Percentiles rank a stretch among this genome's conserved stretches.
Conservation (phyloP, 495 filamentous ascomycete species). For the Evansstolkia leycettana region DNA sequence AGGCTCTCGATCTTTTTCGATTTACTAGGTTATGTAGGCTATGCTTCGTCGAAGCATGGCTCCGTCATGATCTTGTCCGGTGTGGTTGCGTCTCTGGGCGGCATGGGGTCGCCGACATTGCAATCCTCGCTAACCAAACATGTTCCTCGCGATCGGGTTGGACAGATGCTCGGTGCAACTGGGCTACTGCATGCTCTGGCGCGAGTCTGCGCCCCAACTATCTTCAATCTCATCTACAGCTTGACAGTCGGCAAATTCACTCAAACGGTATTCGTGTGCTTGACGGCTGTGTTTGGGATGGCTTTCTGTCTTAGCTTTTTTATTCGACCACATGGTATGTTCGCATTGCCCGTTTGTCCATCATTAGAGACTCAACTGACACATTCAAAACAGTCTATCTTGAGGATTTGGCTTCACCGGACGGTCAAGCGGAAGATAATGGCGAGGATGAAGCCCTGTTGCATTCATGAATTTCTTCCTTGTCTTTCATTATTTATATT, state of each 20-base stretch:
- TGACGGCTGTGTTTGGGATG: conserved; percentile 53
- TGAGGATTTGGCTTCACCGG: conserved; percentile 3
- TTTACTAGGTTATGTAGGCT: conserved; percentile 61
- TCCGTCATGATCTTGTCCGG: conserved; percentile 53
- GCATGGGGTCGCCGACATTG: conserved; percentile 71
- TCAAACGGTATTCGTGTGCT: conserved; percentile 70
- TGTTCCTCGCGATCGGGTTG: conserved; percentile 66
- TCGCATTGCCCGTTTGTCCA: background rate
- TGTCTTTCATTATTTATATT: too few species aligned
- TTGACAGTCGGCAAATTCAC: conserved; percentile 64
- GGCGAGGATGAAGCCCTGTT: conserved; percentile 7
- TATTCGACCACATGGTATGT: conserved; percentile 61
- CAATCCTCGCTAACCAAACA: conserved; percentile 83
- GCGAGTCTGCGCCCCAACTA: conserved; percentile 60
- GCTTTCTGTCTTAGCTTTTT: conserved; percentile 55
- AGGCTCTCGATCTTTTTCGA: conserved; percentile 70
- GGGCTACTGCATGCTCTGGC: conserved; percentile 78
- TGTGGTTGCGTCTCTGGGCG: conserved; percentile 60
- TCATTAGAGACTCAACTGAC: background rate
- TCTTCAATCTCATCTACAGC: conserved; percentile 81
- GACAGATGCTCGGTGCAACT: conserved; percentile 74
- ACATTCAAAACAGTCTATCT: conserved; percentile 8
- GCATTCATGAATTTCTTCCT: background rate
- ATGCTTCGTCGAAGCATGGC: conserved; percentile 45
- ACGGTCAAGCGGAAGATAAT: conserved; percentile 10